These are phyloP conservation scores for Colletotrichum scovillei DNA, from an alignment of 2,329 filamentous ascomycete genomes.

Conservation along the genomic window DNA sequence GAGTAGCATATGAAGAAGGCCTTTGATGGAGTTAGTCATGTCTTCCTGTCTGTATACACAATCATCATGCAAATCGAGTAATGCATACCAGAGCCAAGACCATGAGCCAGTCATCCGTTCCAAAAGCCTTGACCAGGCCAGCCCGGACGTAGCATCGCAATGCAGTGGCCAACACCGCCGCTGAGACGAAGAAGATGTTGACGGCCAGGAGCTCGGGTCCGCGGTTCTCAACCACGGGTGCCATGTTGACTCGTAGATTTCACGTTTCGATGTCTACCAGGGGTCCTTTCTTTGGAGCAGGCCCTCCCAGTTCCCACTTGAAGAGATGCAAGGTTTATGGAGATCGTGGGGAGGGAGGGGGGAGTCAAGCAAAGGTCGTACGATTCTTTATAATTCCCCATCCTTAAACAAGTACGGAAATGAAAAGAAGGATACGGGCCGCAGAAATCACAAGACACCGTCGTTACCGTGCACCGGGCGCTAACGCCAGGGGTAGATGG, in stretches of 20 bases:
- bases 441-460: not conserved
- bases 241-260: constrained; percentile 8
- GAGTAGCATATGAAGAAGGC: constrained; percentile 50
- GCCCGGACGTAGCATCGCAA: constrained; percentile 50
- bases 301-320: constrained; percentile 22
- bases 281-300: constrained; percentile 11
- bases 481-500: not conserved
- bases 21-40: constrained; percentile 34
- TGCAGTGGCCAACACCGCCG: constrained; percentile 42
- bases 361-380: not conserved
- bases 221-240: constrained; percentile 41
- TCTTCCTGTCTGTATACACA: not conserved
- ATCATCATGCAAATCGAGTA: not conserved
- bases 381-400: not conserved
- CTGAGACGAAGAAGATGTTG: constrained; percentile 42
- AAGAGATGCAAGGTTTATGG: not conserved
- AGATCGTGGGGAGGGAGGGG: not conserved
- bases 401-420: not conserved
- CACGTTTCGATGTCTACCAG: not conserved
- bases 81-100: constrained; percentile 46
- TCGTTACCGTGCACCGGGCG: not conserved
- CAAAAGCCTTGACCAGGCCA: constrained; percentile 50
- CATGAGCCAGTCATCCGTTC: constrained; percentile 54
- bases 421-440: not conserved
- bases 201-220: constrained; percentile 48